Evolutionary conservation across 225 moss, liverwort and hornwort species (phyloP), one percentile per base, ranked within the genome.

Genomic region (Polytrichum commune): DNA sequence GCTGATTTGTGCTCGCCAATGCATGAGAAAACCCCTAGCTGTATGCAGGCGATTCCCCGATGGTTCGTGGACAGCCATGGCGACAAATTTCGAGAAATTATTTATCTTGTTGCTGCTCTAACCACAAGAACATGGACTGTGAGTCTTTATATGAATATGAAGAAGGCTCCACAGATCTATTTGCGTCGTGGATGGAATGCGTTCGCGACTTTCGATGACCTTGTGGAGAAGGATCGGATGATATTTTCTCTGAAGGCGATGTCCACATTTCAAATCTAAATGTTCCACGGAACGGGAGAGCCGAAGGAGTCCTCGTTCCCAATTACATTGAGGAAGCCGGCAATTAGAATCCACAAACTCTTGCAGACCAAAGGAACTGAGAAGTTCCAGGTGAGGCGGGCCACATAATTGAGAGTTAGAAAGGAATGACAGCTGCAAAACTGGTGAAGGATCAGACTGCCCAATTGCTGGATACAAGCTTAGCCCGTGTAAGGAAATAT

Each of bases 261-360:
- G 81, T 78, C 77, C 66, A 69, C 70, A 53, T 78, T 82, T n/a
- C 67, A 58, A 62, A 71, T 78, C 57, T 68, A 57, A n/a, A n/a
- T n/a, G n/a, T n/a, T n/a, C n/a, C 22, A 71, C 78, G 10, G 24
- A 60, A 67, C 61, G 7, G 62, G 53, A 62, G 73, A 64, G 63
- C 57, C 64, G 22, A 13, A 38, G 38, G 38, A 38, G 38, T 38
- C 13, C 0, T 64, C 64, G 10, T 27, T 68, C 57, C 24, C 65
- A 53, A 28, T 69, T 18, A n/a, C 35, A 67, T 38, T 5, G 24
- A 73, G 55, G 65, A 65, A 65, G 20, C 65, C 55, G 8, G 53
- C 71, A 13, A 13, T 38, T 2, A 3, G 3, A 10, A 13, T 38
- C 38, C 10, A 2, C 38, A 38, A 38, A 38, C 38, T 38, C 38